Percentiles rank a stretch among this genome's conserved stretches.
phyloP scores from a whole-genome alignment of 1,284 basidiomycete genomes.

The Anthracocystis walkeri region DNA sequence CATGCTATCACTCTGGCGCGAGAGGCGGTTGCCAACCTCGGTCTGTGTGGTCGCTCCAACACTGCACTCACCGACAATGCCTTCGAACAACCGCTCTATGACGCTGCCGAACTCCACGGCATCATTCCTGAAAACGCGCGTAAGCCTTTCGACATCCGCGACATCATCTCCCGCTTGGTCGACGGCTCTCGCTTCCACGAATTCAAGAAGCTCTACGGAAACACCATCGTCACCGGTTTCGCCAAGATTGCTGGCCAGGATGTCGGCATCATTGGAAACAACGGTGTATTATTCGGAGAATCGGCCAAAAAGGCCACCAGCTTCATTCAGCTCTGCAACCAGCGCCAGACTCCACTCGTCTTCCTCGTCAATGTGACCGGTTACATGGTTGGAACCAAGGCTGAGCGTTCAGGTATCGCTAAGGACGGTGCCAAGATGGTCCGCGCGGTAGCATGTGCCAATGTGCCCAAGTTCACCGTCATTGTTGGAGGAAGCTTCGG shows the following conservation, averaged over 20 bases:
- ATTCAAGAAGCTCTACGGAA: slow-evolving; percentile 93
- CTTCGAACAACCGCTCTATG: slow-evolving; percentile 82
- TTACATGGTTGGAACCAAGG: slow-evolving; percentile 95
- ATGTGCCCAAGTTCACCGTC: slow-evolving; percentile 93
- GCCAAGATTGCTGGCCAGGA: slow-evolving; percentile 71
- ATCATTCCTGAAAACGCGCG: slow-evolving; percentile 90
- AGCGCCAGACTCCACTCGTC: slow-evolving; percentile 86
- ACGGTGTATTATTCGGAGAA: slow-evolving; percentile 92
- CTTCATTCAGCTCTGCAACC: slow-evolving; percentile 93
- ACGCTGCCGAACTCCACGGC: slow-evolving; percentile 83
- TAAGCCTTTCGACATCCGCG: slow-evolving; percentile 90
- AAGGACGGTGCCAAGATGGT: slow-evolving; percentile 99
- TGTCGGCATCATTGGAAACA: slow-evolving; percentile 83
- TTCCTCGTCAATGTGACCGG: slow-evolving; percentile 92
- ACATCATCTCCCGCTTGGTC: slow-evolving; percentile 89
- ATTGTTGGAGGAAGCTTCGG: slow-evolving; percentile 95
- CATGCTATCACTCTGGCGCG: slow-evolving; percentile 88
- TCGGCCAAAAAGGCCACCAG: slow-evolving; percentile 93
- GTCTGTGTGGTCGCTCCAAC: slow-evolving; percentile 33
- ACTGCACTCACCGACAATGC: slow-evolving; percentile 55
- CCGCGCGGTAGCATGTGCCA: slow-evolving; percentile 90
- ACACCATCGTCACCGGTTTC: slow-evolving; percentile 83
- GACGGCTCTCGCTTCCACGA: slow-evolving; percentile 92
- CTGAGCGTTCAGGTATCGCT: slow-evolving; percentile 92
- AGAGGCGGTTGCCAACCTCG: slow-evolving; percentile 83